These are phyloP conservation scores for Capronia epimyces DNA, from an alignment of 2,329 filamentous ascomycete genomes.

Conservation along the genomic window DNA sequence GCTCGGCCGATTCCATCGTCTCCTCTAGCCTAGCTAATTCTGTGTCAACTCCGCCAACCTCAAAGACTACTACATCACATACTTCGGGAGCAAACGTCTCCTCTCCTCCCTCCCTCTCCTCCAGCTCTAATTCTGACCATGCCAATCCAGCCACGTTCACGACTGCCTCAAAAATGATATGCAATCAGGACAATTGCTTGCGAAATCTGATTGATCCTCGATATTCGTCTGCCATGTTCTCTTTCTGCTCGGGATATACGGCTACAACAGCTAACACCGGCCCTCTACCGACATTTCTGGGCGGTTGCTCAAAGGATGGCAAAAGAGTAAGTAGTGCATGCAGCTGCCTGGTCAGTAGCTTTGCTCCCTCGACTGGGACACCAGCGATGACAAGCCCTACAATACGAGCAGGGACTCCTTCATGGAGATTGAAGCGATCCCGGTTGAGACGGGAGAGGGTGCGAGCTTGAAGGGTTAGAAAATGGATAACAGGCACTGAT, in stretches of 20 bases:
- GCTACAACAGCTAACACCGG: slow-evolving; percentile 18
- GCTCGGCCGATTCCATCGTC: not conserved
- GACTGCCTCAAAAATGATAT: slow-evolving; percentile 11
- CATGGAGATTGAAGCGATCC: slow-evolving; percentile 17
- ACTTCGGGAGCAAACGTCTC: not conserved
- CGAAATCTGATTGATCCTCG: slow-evolving; percentile 23
- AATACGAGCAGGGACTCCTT: slow-evolving; percentile 10
- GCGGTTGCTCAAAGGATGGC: slow-evolving; percentile 13
- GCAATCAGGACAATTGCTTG: slow-evolving; percentile 24
- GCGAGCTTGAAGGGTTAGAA: not conserved
- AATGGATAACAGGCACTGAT: not conserved
- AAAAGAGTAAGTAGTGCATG: slow-evolving; percentile 23
- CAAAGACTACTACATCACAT: not conserved
- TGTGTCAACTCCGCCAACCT: not conserved
- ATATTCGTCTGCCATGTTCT: slow-evolving; percentile 11
- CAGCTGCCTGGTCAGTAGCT: slow-evolving; percentile 19
- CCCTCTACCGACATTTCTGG: slow-evolving; percentile 33
- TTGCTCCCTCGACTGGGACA: slow-evolving; percentile 9
- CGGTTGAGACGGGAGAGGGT: slow-evolving; percentile 16
- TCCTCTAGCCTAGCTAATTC: slow-evolving; percentile 1
- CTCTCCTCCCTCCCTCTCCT: not conserved
- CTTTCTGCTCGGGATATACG: slow-evolving; percentile 18
- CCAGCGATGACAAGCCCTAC: slow-evolving; percentile 13
- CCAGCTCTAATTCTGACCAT: slow-evolving; percentile 3
- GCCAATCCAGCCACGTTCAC: slow-evolving; percentile 16